Conservation (phyloP, 768 basidiomycete species). For the Hysterangium stoloniferum region DNA sequence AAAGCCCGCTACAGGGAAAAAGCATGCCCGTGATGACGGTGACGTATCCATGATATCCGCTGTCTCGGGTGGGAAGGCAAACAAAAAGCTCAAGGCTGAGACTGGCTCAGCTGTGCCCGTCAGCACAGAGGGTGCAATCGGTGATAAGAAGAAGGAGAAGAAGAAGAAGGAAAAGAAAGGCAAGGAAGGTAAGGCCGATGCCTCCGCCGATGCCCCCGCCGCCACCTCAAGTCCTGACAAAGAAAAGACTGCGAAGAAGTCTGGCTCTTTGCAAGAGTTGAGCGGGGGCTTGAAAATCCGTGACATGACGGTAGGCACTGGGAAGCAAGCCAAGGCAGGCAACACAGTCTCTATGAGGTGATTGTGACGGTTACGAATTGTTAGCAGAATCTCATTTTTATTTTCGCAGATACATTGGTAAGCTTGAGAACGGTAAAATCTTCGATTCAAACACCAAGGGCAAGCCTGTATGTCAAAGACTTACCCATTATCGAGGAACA, state of each 20-base stretch:
- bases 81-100: constrained; percentile 68
- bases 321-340: constrained; percentile 83
- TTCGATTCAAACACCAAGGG: constrained; percentile 83
- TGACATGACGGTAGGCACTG: constrained; percentile 74
- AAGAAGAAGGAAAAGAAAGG: constrained; percentile 13
- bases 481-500: too few species aligned
- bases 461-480: constrained; percentile 59
- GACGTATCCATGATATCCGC: constrained; percentile 29
- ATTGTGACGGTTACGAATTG: neutral
- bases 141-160: constrained; percentile 26
- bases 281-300: constrained; percentile 67
- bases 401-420: constrained; percentile 65
- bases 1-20: constrained; percentile 35
- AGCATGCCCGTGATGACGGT: constrained; percentile 61
- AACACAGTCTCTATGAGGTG: constrained; percentile 69
- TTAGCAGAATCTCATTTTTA: neutral
- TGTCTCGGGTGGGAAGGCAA: constrained; percentile 57
- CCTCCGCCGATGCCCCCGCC: neutral
- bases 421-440: constrained; percentile 63
- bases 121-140: constrained; percentile 22
- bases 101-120: constrained; percentile 36
- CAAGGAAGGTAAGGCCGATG: constrained; percentile 23
- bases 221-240: neutral
- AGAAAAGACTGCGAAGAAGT: constrained; percentile 21
- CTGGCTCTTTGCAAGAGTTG: constrained; percentile 36